Evolutionary conservation across 306 rosid genomes (phyloP), one percentile per base, ranked within the genome.

Genomic region (Acacia crassicarpa): DNA sequence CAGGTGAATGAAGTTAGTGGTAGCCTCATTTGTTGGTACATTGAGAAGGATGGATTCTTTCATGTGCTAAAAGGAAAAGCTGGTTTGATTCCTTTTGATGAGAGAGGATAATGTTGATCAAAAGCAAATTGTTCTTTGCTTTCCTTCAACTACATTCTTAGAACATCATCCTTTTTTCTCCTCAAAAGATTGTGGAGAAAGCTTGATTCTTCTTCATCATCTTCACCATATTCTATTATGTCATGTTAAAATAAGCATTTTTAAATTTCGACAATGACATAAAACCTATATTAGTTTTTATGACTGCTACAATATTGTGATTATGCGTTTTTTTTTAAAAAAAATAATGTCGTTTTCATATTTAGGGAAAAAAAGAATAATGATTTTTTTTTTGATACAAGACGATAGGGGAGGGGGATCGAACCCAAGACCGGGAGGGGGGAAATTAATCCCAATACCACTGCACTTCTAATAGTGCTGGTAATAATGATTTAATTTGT

Each of bases 51-150:
- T 61, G 75, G 73, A 67, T 67, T 84, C 68, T 62, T 53, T 61
- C 1, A 46, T 23, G 56, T 27, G 27, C 30, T 22, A 82, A 80
- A 43, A 22, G 35, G 6, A 69, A 69, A 40, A 44, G 40, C 59
- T 78, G 20, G 32, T 51, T 82, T 73, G 51, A 70, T 23, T 67
- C 67, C 81, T 82, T 80, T 87, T 81, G 1, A 33, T 33, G 38
- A 72, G 43, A 66, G 23, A 76, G 61, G 1, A 27, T 44, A 62
- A 15, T 75, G 59, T 74, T 43, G 23, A 16, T 30, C 13, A 4
- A n/a, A 61, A 80, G 90, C 82, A 89, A 33, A 80, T 85, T 69
- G 88, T 89, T 86, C 91, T 82, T 83, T 90, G 87, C 93, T 88
- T 89, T 86, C 76, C 88, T 85, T 78, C 67, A 22, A 63, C 74